Evolutionary conservation across 2,329 filamentous ascomycete genomes (phyloP).

Genomic region (Teratosphaeria nubilosa): DNA sequence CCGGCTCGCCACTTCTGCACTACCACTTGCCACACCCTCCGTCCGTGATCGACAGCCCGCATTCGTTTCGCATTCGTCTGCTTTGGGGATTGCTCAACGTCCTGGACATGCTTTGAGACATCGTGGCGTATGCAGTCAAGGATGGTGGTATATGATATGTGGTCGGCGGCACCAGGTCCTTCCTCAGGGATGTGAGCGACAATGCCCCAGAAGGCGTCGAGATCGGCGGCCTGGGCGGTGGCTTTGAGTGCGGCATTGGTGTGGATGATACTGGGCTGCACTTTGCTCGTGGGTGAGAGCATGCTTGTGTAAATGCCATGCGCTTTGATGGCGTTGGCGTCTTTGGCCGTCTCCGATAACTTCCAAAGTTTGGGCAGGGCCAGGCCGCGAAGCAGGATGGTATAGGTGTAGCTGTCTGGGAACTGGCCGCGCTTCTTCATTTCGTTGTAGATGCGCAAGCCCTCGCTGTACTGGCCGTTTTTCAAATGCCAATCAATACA

Average conservation of each 20-base stretch:
- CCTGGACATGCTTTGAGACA: not conserved
- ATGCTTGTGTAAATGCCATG: slow-evolving; percentile 70
- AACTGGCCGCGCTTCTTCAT: slow-evolving; percentile 89
- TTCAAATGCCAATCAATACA: slow-evolving; percentile 63
- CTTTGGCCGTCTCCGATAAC: slow-evolving; percentile 19
- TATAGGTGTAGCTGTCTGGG: slow-evolving; percentile 76
- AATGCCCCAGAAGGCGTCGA: slow-evolving; percentile 73
- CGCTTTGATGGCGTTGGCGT: slow-evolving; percentile 56
- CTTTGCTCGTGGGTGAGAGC: slow-evolving; percentile 48
- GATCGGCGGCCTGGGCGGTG: slow-evolving; percentile 62
- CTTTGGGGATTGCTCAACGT: slow-evolving; percentile 5
- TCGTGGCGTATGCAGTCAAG: slow-evolving; percentile 60
- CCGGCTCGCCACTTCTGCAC: slow-evolving; percentile 65
- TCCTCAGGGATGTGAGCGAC: slow-evolving; percentile 58
- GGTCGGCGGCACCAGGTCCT: slow-evolving; percentile 55
- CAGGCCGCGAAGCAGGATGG: slow-evolving; percentile 69
- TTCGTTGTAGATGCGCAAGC: slow-evolving; percentile 85
- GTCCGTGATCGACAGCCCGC: slow-evolving; percentile 53
- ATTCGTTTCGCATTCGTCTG: slow-evolving; percentile 21
- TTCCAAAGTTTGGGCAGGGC: no score
- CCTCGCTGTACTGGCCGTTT: slow-evolving; percentile 49
- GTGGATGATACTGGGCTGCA: slow-evolving; percentile 69
- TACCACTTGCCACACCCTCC: slow-evolving; percentile 72
- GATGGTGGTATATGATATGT: slow-evolving; percentile 70
- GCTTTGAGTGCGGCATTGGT: slow-evolving; percentile 81